Conservation (phyloP, 371 early-diverging fungal genomes). For the Mucor saturninus region DNA sequence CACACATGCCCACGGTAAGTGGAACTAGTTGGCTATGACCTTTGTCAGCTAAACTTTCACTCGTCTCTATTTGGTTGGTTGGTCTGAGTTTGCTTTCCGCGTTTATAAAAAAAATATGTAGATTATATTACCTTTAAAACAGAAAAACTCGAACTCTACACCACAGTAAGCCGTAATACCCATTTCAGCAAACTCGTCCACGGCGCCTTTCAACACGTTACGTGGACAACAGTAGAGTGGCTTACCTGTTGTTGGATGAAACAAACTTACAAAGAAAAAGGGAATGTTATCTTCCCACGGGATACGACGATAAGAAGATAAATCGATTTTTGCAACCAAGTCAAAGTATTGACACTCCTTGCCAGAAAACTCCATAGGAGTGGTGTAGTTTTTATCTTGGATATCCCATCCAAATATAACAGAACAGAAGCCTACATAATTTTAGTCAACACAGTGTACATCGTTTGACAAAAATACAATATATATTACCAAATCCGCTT, state of each 20-base stretch:
- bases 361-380: constrained; percentile 30
- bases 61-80: constrained; percentile 58
- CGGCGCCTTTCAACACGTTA: constrained; percentile 59
- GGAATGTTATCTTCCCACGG: constrained; percentile 83
- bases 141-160: constrained; percentile 84
- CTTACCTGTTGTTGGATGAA: constrained; percentile 55
- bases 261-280: constrained; percentile 74
- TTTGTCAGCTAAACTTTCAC: constrained; percentile 65
- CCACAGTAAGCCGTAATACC: constrained; percentile 72
- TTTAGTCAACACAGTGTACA: background rate
- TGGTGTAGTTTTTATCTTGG: constrained; percentile 59
- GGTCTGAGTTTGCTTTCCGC: too few relatives aligned
- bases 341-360: constrained; percentile 63
- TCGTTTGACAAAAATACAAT: background rate
- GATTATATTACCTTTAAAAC: constrained; percentile 70
- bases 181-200: constrained; percentile 45
- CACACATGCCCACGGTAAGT: constrained; percentile 82
- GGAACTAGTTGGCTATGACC: constrained; percentile 56
- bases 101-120: background rate
- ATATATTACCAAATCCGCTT: constrained; percentile 70
- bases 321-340: constrained; percentile 73
- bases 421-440: constrained; percentile 72
- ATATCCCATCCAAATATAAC: constrained; percentile 91
- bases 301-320: constrained; percentile 68
- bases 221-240: constrained; percentile 76